Evolutionary conservation across 345 rosid genomes (phyloP).

Genomic region (Pistacia vera): DNA sequence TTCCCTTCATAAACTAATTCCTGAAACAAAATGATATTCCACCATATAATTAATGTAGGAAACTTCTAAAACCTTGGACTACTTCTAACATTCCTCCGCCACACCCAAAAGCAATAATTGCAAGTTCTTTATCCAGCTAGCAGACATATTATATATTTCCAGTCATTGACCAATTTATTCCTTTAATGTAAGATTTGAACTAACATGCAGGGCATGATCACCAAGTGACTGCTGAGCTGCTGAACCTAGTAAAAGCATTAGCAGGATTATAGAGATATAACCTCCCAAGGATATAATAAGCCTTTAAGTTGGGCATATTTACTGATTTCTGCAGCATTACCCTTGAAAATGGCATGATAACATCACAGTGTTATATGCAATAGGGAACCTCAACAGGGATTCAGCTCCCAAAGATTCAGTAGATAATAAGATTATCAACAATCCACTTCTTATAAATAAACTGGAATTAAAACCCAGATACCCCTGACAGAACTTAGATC

Average conservation of each 20-base stretch:
- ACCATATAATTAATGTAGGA: background rate
- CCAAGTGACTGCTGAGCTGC: background rate
- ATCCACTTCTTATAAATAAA: background rate
- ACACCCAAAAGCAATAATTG: background rate
- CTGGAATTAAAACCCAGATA: background rate
- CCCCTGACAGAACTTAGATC: conserved; percentile 3
- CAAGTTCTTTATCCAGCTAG: background rate
- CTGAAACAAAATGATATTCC: conserved; percentile 34
- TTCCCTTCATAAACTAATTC: conserved; percentile 60
- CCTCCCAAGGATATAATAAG: background rate
- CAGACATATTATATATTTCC: background rate
- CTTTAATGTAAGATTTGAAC: background rate
- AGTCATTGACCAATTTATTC: background rate
- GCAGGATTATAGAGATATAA: background rate
- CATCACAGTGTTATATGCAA: background rate
- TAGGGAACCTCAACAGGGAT: background rate
- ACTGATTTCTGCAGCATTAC: background rate
- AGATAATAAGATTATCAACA: background rate
- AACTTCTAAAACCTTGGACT: background rate
- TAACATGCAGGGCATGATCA: background rate
- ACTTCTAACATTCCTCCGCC: background rate
- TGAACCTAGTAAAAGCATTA: background rate
- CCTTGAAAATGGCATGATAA: background rate
- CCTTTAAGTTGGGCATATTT: background rate
- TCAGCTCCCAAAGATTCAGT: background rate